phyloP scores from a whole-genome alignment of 805 yeast genomes.

The Debaryomyces castellii region DNA sequence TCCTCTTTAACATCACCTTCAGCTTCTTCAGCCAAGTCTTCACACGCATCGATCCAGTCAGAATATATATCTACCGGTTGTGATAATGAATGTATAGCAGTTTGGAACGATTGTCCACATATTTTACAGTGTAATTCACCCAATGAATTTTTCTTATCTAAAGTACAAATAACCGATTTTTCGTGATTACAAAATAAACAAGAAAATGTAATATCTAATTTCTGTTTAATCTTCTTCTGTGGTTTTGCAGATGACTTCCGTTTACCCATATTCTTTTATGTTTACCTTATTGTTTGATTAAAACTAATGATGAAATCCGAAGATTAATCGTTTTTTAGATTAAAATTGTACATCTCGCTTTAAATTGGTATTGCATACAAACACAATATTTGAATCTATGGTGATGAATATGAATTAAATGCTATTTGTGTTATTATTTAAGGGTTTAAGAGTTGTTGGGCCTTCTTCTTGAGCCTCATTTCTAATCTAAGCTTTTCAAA shows the following conservation, averaged over 20 bases:
- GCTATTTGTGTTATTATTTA: not conserved
- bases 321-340: not conserved
- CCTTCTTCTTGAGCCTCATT: constrained; percentile 47
- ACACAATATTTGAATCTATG: not conserved
- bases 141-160: constrained; percentile 82
- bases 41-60: constrained; percentile 98
- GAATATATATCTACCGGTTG: constrained; percentile 95
- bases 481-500: constrained; percentile 48
- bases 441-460: constrained; percentile 28
- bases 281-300: not conserved
- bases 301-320: not conserved
- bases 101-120: constrained; percentile 91
- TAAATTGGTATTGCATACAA: not conserved
- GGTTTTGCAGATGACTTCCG: constrained; percentile 86
- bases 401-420: not conserved
- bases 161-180: constrained; percentile 79
- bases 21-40: constrained; percentile 74
- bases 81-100: constrained; percentile 76
- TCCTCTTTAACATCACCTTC: constrained; percentile 25
- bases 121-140: constrained; percentile 88
- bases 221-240: constrained; percentile 72
- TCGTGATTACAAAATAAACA: constrained; percentile 97
- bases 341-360: not conserved
- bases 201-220: constrained; percentile 76
- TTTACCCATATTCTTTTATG: constrained; percentile 54